Percentiles rank a stretch among this genome's conserved stretches.
Evolutionary conservation across 345 rosid species (phyloP).

Genomic region (Bretschneidera sinensis): DNA sequence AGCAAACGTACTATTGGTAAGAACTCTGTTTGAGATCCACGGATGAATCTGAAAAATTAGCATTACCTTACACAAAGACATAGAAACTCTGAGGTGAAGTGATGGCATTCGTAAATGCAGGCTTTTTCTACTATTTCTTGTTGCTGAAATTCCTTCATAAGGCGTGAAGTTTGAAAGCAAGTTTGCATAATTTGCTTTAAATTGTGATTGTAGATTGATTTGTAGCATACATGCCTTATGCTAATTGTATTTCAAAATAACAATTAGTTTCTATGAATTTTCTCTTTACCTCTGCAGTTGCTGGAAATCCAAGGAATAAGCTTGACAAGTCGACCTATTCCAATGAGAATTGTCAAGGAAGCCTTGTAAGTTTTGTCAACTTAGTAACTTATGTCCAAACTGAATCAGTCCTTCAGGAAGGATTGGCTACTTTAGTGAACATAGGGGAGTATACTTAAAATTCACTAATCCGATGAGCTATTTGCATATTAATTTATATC

Average conservation of each 20-base stretch:
- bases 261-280: conserved; percentile 6
- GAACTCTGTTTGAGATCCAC: conserved; percentile 19
- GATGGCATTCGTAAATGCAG: not conserved
- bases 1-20: conserved; percentile 42
- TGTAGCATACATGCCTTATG: conserved; percentile 10
- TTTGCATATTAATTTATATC: conserved; percentile 7
- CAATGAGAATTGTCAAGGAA: conserved; percentile 35
- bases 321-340: conserved; percentile 23
- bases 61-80: not conserved
- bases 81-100: not conserved
- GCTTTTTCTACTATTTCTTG: not conserved
- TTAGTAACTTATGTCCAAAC: no score
- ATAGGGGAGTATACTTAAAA: not conserved
- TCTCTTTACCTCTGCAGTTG: conserved; percentile 33
- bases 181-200: not conserved
- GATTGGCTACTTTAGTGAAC: not conserved
- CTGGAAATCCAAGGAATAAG: conserved; percentile 32
- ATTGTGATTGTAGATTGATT: not conserved
- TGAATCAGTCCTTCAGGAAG: no score
- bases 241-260: not conserved
- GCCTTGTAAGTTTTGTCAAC: conserved; percentile 37
- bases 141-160: not conserved
- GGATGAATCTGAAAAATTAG: not conserved
- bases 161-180: not conserved
- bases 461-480: conserved; percentile 13